Evolutionary conservation across 352 stramenopile species (phyloP).

Genomic region (Phytophthora tentaculata): DNA sequence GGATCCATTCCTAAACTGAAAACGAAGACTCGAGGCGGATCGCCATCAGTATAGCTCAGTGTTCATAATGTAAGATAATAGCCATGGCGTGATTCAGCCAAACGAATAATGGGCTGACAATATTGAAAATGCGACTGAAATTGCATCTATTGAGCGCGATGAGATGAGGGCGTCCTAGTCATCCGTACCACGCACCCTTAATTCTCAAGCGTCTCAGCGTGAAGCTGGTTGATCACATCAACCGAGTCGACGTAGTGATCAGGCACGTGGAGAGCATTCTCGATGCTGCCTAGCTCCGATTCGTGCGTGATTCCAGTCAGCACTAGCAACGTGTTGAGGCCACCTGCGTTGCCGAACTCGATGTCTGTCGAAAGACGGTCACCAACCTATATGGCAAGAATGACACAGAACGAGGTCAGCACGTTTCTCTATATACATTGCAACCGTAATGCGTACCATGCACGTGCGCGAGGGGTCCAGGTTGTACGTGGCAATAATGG

Average conservation of each 20-base stretch:
- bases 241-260: constrained; percentile 77
- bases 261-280: constrained; percentile 58
- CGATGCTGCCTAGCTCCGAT: constrained; percentile 59
- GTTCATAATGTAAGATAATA: constrained; percentile 40
- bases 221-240: constrained; percentile 73
- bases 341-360: constrained; percentile 78
- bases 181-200: constrained; percentile 9
- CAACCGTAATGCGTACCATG: constrained; percentile 55
- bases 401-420: constrained; percentile 3
- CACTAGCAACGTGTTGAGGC: constrained; percentile 77
- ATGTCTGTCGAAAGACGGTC: constrained; percentile 87
- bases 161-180: no score
- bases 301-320: constrained; percentile 75
- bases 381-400: constrained; percentile 55
- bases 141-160: constrained; percentile 26
- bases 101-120: no score
- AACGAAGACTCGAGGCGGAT: constrained; percentile 28
- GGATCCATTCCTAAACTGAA: constrained; percentile 63
- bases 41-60: constrained; percentile 34
- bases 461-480: constrained; percentile 75
- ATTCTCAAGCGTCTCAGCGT: constrained; percentile 52
- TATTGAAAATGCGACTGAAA: background rate
- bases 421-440: background rate
- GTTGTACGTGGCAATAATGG: constrained; percentile 75
- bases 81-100: constrained; percentile 8